Evolutionary conservation across 2,329 filamentous ascomycete species (phyloP), one percentile per base, ranked within the genome.

Genomic region (Didymella sp.): DNA sequence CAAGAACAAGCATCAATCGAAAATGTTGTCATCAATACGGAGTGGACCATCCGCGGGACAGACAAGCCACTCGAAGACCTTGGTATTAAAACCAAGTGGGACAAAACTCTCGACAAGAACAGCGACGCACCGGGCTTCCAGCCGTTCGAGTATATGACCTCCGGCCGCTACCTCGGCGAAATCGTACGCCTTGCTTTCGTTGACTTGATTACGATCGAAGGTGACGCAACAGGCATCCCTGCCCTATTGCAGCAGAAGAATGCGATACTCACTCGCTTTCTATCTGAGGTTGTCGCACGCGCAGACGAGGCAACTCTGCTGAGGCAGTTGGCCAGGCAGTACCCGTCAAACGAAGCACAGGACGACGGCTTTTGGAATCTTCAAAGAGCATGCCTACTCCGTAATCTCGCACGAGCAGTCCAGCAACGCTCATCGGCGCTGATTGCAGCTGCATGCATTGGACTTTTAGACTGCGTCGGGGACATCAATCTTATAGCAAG

Each of bases 61-160:
- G 87, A 86, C n/a, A 80, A 82, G 6, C 89, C 90, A 0, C 78
- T 94, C 51, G 80, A 82, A 22, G 81, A 87, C 22, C 77, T 87
- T 19, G 79, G 80, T 1, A 81, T 93, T 44, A 84, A 91, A 48
- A 92, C 85, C 9, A 78, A 77, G 31, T 94, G 90, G 90, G 91
- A 95, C 67, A 76, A 80, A 9, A 77, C 82, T 56, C 81, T 95
- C 6, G 89, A 92, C 64, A 76, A 76, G 4, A 83, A 86, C 42
- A 88, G 87, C 64, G 87, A 91, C 65, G 80, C 80, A 6, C 89
- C 90, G 0, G 90, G 90, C 0, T 92, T 94, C 66, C 90, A 94
- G 63, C 90, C 90, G 0, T 84, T 94, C 19, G 91, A 95, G 71
- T 94, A 93, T 76, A 91, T 94, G 88, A 92, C 89, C 0, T 85